phyloP scores from a whole-genome alignment of 352 stramenopile genomes.

The Phytophthora parvispora region DNA sequence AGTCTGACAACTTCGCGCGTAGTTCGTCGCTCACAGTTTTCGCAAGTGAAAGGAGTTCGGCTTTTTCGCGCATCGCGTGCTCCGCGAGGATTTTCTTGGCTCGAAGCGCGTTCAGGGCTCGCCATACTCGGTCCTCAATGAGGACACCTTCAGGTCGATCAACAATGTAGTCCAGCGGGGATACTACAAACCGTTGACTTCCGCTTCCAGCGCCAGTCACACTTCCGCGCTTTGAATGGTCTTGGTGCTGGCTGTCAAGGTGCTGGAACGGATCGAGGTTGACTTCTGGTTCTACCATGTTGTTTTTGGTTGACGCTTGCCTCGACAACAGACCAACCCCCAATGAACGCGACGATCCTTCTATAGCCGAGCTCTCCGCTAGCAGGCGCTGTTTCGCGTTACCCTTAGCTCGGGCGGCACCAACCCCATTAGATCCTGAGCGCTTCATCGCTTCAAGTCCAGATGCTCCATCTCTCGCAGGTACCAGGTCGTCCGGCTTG shows the following conservation, averaged over 20 bases:
- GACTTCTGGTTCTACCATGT: constrained; percentile 38
- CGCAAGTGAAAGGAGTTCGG: constrained; percentile 60
- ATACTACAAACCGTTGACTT: constrained; percentile 43
- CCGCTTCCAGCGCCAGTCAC: background rate
- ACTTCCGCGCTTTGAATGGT: constrained; percentile 11
- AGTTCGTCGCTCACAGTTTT: constrained; percentile 70
- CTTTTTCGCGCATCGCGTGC: constrained; percentile 55
- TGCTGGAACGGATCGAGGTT: constrained; percentile 84
- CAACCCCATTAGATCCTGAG: constrained; percentile 1
- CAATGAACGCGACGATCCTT: constrained; percentile 37
- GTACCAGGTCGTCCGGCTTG: constrained; percentile 59
- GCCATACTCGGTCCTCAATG: constrained; percentile 77
- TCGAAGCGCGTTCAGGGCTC: constrained; percentile 67
- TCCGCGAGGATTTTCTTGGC: constrained; percentile 77
- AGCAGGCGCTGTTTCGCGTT: constrained; percentile 62
- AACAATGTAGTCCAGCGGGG: constrained; percentile 75
- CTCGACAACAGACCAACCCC: constrained; percentile 36
- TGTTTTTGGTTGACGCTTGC: constrained; percentile 26
- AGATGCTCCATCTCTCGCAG: constrained; percentile 9
- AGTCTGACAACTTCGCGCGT: constrained; percentile 45
- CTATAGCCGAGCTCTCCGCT: constrained; percentile 35
- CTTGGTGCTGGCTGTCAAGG: constrained; percentile 52
- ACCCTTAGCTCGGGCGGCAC: constrained; percentile 30
- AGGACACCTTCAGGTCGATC: constrained; percentile 74
- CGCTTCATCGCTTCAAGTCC: constrained; percentile 22